Evolutionary conservation across 495 filamentous ascomycete species (phyloP), one percentile per base, ranked within the genome.

Genomic region (Penicillium fimorum): DNA sequence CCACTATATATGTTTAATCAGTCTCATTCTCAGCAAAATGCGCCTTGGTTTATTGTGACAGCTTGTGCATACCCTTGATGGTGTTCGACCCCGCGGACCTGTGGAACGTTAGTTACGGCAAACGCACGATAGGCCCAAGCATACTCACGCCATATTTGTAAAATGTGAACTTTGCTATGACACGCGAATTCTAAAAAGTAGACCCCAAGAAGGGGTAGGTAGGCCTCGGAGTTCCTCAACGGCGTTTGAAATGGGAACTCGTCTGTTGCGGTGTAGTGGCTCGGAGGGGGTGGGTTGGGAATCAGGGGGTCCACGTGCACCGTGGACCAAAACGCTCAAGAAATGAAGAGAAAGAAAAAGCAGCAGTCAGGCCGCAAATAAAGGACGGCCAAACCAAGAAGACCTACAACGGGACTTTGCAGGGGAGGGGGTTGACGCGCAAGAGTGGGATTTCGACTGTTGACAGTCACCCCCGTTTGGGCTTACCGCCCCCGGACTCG

Each of bases 41-140:
- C 10, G 5, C 29, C 4, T 33, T 18, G 15, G 20, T 37, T 41
- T 10, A 9, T 47, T 43, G 13, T 13, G 55, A 43, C 35, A 61
- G 30, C 48, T 65, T 57, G 66, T 64, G 63, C 75, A 63, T 78
- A 87, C 86, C 86, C 77, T 89, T 89, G 62, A 89, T 89, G 66
- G 83, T 87, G 75, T 89, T 89, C 65, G 76, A 80, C 63, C 66
- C 66, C 54, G 55, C 55, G 57, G 66, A 71, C 67, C 72, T 76
- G 60, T 65, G 41, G 15, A 40, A 18, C 12, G 50, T 66, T 42
- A 63, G 57, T 58, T 5, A 37, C 9, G 5, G 18, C 18, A 25
- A 20, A 24, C 56, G 48, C n/a, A 54, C 40, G 52, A 59, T 47
- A 38, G 40, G 50, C 35, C 20, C 27, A 24, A 52, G 29, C 30